Evolutionary conservation across 1,284 basidiomycete genomes (phyloP), one percentile per base, ranked within the genome.

Genomic region (Pholiota adiposa): DNA sequence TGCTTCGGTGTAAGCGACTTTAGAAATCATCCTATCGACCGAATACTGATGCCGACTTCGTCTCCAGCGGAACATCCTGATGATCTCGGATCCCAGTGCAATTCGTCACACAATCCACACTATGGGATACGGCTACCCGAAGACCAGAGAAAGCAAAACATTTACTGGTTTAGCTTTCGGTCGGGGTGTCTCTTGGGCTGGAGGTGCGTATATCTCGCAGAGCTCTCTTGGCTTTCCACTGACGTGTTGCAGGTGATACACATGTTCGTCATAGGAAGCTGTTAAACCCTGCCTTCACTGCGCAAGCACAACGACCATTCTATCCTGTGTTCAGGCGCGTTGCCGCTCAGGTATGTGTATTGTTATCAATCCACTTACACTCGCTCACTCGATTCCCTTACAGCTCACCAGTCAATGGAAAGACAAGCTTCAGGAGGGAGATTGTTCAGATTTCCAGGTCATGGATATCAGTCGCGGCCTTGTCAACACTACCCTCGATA

Each of bases 261-360:
- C 58, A 59, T 19, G 58, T 54, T 50, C 58, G 58, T 19, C 58
- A 59, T 29, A n/a, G 58, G 33, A 59, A 59, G 36, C 33, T 59
- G 16, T 21, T 59, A 12, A 54, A 48, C 33, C 58, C 58, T 14
- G 58, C 58, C 5, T 59, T 59, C 36, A 59, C 58, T 21, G 27
- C 58, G n/a, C 51, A 59, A 43, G 58, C 58, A 27, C 58, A 59
- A 25, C 51, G 58, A 3, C 51, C 51, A 7, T 59, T 59, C 33
- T 59, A 59, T 19, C 58, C 58, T 12, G 58, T 59, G 0, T 59
- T 59, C 36, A 49, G 58, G 19, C 51, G 58, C 14, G 58, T 54
- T 7, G 58, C 44, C 3, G 58, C 51, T 31, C 58, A 54, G 58
- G 58, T 59, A 34, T 41, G 2, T 33, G 3, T 25, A 7, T 4